Conservation (phyloP, 2,329 filamentous ascomycete species). For the Scleromitrula shiraiana region DNA sequence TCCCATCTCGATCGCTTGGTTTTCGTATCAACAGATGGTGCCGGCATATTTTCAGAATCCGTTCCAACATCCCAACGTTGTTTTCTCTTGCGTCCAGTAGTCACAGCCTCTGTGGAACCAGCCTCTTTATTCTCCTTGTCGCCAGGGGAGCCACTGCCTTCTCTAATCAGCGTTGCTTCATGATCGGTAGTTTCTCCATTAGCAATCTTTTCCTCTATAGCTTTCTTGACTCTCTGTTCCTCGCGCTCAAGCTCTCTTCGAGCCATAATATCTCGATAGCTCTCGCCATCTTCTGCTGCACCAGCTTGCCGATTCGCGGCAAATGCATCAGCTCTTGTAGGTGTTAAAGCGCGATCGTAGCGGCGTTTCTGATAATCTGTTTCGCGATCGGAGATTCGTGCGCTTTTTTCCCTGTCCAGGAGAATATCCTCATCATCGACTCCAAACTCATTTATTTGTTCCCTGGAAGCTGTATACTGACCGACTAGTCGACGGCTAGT, state of each 20-base stretch:
- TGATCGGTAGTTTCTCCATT: conserved; percentile 55
- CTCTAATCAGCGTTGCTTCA: conserved; percentile 61
- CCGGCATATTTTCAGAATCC: conserved; percentile 43
- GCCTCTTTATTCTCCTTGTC: conserved; percentile 68
- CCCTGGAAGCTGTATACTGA: conserved; percentile 88
- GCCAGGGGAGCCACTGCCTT: conserved; percentile 39
- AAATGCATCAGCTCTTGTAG: conserved; percentile 79
- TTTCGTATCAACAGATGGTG: conserved; percentile 46
- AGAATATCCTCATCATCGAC: conserved; percentile 91
- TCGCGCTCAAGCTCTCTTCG: conserved; percentile 85
- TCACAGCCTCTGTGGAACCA: conserved; percentile 55
- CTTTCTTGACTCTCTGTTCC: conserved; percentile 74
- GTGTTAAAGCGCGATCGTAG: conserved; percentile 80
- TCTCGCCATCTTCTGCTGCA: conserved; percentile 59
- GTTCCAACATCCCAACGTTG: conserved; percentile 84
- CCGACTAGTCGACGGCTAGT: conserved; percentile 74
- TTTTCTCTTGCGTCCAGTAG: conserved; percentile 71
- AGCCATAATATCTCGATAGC: conserved; percentile 87
- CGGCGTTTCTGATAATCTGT: conserved; percentile 96
- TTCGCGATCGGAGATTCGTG: conserved; percentile 84
- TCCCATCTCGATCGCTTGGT: conserved; percentile 75
- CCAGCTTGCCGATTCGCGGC: conserved; percentile 65
- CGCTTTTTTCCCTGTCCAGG: conserved; percentile 77
- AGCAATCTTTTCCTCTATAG: conserved; percentile 64
- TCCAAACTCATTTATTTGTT: conserved; percentile 92